Evolutionary conservation across 768 basidiomycete genomes (phyloP).

Genomic region (Flagelloscypha sp.): DNA sequence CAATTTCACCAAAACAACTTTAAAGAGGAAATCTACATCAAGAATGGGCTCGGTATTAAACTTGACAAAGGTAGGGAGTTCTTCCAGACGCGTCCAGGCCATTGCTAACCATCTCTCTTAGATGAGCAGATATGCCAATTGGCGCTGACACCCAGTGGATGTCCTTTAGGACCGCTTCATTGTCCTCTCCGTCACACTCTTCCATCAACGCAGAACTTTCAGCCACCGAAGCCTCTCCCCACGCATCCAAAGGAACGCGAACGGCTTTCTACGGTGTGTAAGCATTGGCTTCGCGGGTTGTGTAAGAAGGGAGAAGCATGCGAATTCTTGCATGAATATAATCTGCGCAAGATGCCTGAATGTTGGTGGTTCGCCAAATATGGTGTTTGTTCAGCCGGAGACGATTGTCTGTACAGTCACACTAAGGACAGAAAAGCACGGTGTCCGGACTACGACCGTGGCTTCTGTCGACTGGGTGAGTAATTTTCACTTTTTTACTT

Average conservation of each 20-base stretch:
- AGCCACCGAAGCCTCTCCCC: constrained; percentile 75
- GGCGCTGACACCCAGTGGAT: constrained; percentile 71
- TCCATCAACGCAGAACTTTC: constrained; percentile 84
- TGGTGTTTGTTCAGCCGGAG: constrained; percentile 94
- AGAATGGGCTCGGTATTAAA: constrained; percentile 75
- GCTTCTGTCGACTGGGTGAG: constrained; percentile 90
- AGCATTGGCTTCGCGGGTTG: constrained; percentile 95
- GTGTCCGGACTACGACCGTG: constrained; percentile 92
- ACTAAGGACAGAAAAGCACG: constrained; percentile 87
- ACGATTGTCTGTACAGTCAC: constrained; percentile 95
- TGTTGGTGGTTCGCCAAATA: constrained; percentile 99
- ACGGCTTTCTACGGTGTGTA: constrained; percentile 87
- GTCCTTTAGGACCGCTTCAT: constrained; percentile 84
- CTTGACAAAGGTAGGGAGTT: constrained; percentile 76
- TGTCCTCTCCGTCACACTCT: constrained; percentile 90
- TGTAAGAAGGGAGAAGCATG: constrained; percentile 98
- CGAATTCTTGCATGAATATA: constrained; percentile 99
- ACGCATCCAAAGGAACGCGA: constrained; percentile 79
- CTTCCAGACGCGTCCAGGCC: not conserved
- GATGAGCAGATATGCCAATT: constrained; percentile 93
- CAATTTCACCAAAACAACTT: constrained; percentile 96
- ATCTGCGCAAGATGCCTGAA: constrained; percentile 94
- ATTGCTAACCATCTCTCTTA: constrained; percentile 20
- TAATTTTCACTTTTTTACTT: constrained; percentile 10
- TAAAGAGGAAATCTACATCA: constrained; percentile 70